Evolutionary conservation across 2,329 filamentous ascomycete species (phyloP).

Genomic region (Diaporthe destruens): DNA sequence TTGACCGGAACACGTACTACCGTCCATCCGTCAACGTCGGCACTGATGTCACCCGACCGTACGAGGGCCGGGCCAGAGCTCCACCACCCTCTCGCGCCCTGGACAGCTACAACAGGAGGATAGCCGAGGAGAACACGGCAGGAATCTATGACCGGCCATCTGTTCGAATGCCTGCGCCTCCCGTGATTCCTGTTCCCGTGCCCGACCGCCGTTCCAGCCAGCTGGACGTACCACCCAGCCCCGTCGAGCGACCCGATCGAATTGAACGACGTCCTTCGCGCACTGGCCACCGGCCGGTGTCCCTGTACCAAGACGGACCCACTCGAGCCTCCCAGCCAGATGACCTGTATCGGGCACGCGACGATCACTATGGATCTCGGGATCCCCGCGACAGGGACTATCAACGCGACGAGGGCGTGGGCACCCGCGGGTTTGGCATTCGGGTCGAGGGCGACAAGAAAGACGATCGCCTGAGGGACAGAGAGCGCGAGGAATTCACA

Average conservation of each 20-base stretch:
- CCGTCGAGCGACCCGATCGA: constrained; percentile 49
- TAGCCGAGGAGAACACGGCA: constrained; percentile 49
- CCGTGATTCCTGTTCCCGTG: constrained; percentile 55
- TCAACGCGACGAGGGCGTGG: constrained; percentile 62
- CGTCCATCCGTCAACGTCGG: constrained; percentile 67
- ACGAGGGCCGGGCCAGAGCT: constrained; percentile 57
- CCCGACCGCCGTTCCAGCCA: constrained; percentile 50
- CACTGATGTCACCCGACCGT: constrained; percentile 59
- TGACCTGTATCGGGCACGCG: constrained; percentile 62
- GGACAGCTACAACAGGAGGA: constrained; percentile 71
- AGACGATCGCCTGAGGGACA: constrained; percentile 44
- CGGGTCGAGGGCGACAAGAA: constrained; percentile 56
- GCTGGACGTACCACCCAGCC: constrained; percentile 53
- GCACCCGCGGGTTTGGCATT: constrained; percentile 65
- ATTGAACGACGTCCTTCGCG: constrained; percentile 52
- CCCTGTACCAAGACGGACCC: constrained; percentile 65
- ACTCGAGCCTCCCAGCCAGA: constrained; percentile 56
- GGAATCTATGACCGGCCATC: constrained; percentile 61
- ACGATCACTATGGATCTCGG: constrained; percentile 60
- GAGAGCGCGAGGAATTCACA: constrained; percentile 55
- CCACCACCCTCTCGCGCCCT: constrained; percentile 79
- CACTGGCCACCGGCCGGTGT: constrained; percentile 58
- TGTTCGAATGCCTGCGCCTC: constrained; percentile 60
- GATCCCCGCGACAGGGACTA: constrained; percentile 56
- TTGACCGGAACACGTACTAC: constrained; percentile 64